phyloP scores from a whole-genome alignment of 352 stramenopile species.

The Vaucheria bursata region DNA sequence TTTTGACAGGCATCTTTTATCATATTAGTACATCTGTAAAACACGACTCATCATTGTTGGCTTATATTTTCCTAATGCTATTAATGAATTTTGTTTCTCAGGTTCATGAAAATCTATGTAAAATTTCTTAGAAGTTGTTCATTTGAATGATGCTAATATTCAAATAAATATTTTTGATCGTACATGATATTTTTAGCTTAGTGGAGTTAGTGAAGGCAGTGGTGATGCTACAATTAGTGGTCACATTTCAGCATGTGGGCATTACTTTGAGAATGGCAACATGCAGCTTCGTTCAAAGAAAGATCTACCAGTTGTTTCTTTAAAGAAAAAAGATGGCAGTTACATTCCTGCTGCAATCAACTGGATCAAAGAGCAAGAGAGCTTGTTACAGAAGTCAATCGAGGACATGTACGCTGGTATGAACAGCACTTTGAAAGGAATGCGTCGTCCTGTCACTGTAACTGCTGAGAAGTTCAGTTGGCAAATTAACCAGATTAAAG shows the following conservation, averaged over 20 bases:
- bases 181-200: too few species aligned
- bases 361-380: conserved; percentile 51
- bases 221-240: conserved; percentile 46
- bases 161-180: too few species aligned
- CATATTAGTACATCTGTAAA: too few species aligned
- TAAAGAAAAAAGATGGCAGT: too few species aligned
- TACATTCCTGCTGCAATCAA: background rate
- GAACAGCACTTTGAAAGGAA: conserved; percentile 62
- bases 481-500: conserved; percentile 56
- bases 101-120: too few species aligned
- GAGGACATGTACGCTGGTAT: conserved; percentile 90
- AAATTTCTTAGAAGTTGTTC: too few species aligned
- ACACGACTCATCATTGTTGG: too few species aligned
- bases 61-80: too few species aligned
- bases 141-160: too few species aligned
- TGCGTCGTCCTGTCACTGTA: conserved; percentile 83
- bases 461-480: conserved; percentile 67
- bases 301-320: conserved; percentile 54
- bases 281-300: conserved; percentile 76
- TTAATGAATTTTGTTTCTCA: too few species aligned
- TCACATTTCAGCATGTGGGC: conserved; percentile 68
- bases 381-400: conserved; percentile 69
- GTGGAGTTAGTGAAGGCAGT: too few species aligned
- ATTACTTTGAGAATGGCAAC: conserved; percentile 93
- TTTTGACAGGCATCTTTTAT: too few species aligned